Evolutionary conservation across 1,139 yeast species (phyloP).

Genomic region (Pichia sp.): DNA sequence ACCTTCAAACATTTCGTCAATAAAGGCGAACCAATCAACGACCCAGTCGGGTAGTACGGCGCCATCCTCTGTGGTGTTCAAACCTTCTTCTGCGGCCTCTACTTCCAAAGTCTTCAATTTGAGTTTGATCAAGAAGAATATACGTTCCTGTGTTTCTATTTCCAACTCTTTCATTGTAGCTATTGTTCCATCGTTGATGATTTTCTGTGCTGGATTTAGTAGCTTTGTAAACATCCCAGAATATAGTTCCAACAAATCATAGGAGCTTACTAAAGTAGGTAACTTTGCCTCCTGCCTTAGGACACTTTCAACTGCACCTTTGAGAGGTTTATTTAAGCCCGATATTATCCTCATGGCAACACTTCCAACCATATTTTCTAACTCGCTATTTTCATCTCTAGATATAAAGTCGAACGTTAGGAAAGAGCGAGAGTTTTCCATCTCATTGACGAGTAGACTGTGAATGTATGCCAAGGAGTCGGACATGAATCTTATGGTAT

Average conservation of each 20-base stretch:
- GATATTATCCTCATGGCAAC: slow-evolving; percentile 44
- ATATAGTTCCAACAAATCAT: slow-evolving; percentile 63
- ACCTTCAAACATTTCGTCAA: slow-evolving; percentile 46
- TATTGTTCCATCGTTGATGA: slow-evolving; percentile 16
- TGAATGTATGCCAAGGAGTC: slow-evolving; percentile 89
- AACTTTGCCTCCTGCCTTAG: slow-evolving; percentile 62
- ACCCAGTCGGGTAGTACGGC: slow-evolving; percentile 75
- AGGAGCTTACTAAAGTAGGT: slow-evolving; percentile 51
- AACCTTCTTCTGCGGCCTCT: slow-evolving; percentile 22
- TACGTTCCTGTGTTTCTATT: slow-evolving; percentile 38
- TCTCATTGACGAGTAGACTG: slow-evolving; percentile 82
- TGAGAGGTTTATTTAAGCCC: slow-evolving; percentile 47
- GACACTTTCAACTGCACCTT: slow-evolving; percentile 59
- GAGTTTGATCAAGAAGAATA: slow-evolving; percentile 39
- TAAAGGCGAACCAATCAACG: slow-evolving; percentile 39
- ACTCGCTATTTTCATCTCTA: slow-evolving; percentile 18
- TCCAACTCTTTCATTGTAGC: slow-evolving; percentile 26
- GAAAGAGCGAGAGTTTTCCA: slow-evolving; percentile 62
- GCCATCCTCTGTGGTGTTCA: slow-evolving; percentile 35
- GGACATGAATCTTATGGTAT: slow-evolving; percentile 77
- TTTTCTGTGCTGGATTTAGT: slow-evolving; percentile 17
- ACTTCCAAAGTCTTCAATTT: slow-evolving; percentile 40
- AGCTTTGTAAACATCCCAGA: slow-evolving; percentile 61
- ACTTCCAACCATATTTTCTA: slow-evolving; percentile 36
- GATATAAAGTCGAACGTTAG: slow-evolving; percentile 37